Conservation (phyloP, 2,329 filamentous ascomycete genomes). For the Ilyonectria robusta region DNA sequence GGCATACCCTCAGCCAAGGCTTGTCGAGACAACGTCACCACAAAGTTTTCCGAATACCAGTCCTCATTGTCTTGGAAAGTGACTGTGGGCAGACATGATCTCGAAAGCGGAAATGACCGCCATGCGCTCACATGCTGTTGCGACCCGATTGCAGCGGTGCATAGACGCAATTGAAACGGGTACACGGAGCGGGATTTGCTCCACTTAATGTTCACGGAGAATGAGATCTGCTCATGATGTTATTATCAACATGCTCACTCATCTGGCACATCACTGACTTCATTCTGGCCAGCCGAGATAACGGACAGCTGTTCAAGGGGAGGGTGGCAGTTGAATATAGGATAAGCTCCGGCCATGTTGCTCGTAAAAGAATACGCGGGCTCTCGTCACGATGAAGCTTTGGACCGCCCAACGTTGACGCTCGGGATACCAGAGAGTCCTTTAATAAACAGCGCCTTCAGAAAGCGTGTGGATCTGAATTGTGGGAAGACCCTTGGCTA, state of each 20-base stretch:
- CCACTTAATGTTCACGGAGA: constrained; percentile 11
- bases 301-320: constrained; percentile 9
- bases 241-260: background rate
- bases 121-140: background rate
- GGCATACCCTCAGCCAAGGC: background rate
- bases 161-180: constrained; percentile 5
- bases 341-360: constrained; percentile 5
- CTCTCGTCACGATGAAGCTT: background rate
- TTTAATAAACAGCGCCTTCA: background rate
- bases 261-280: background rate
- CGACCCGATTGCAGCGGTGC: background rate
- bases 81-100: background rate
- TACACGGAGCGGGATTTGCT: background rate
- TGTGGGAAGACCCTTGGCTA: background rate
- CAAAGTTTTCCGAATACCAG: constrained; percentile 3
- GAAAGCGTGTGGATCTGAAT: background rate
- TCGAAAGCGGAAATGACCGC: background rate
- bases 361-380: too few species aligned
- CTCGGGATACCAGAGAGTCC: background rate
- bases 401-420: background rate
- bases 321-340: background rate
- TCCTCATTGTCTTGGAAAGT: background rate
- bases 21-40: background rate
- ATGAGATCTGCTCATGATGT: constrained; percentile 1
- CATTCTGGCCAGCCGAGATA: background rate